Conservation (phyloP, 192 early-diverging fungal genomes). For the Geranomyces variabilis region DNA sequence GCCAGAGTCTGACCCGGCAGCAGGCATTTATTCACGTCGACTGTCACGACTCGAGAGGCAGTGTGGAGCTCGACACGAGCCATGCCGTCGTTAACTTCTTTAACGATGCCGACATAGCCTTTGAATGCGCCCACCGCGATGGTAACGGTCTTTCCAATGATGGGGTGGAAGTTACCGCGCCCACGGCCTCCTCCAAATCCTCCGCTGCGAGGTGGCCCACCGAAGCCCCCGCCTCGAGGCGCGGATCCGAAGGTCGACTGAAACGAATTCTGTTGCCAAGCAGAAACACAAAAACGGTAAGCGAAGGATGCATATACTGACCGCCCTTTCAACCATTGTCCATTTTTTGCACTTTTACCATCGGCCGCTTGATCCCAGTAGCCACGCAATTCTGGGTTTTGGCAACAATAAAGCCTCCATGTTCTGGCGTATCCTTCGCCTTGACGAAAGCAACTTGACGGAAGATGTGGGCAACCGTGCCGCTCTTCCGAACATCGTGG, state of each 20-base stretch:
- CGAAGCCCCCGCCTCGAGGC: constrained; percentile 22
- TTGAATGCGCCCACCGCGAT: constrained; percentile 90
- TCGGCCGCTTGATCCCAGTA: too few relatives aligned
- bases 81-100: constrained; percentile 71
- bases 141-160: constrained; percentile 79
- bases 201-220: constrained; percentile 31
- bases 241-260: background rate
- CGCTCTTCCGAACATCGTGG: constrained; percentile 46
- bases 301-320: too few relatives aligned
- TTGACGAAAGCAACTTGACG: constrained; percentile 81
- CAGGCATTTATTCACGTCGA: constrained; percentile 76
- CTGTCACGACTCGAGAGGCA: constrained; percentile 76
- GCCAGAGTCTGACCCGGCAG: constrained; percentile 51
- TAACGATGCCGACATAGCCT: constrained; percentile 96
- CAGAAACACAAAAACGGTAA: too few relatives aligned
- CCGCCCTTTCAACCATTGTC: too few relatives aligned
- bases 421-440: constrained; percentile 71
- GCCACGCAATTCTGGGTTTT: constrained; percentile 60
- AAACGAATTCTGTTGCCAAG: too few relatives aligned
- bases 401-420: constrained; percentile 77
- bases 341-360: too few relatives aligned
- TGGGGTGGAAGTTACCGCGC: constrained; percentile 48
- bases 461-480: constrained; percentile 81
- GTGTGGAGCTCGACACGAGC: constrained; percentile 94
- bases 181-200: constrained; percentile 40